Evolutionary conservation across 345 rosid species (phyloP), one percentile per base, ranked within the genome.

Genomic region (Turritis glabra): DNA sequence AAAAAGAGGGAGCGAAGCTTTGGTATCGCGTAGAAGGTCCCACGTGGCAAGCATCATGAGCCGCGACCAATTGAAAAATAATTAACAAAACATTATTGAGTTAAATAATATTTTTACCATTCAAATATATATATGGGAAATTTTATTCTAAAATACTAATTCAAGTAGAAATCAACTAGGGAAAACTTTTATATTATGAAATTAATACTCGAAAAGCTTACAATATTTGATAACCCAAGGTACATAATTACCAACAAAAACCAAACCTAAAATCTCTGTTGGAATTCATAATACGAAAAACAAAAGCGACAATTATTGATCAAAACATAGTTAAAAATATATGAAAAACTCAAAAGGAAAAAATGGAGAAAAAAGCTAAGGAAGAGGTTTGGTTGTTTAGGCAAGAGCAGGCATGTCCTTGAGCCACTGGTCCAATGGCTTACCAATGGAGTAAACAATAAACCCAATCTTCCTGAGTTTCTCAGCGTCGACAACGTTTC

Each of bases 321-420:
- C 61, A 78, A 64, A 77, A 23, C 38, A 65, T 23, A 30, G 60
- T 54, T 59, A 56, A 58, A 57, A 29, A 61, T 65, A 63, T 59
- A 65, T 59, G 75, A 72, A 46, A 76, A 74, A 68, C 80, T 79
- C 32, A 47, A 7, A 65, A 69, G 29, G 21, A 44, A 30, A 66
- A 38, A 46, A 38, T 27, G n/a, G 51, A 33, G 13, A 57, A 23
- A 69, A 60, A 54, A 17, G 72, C 72, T 40, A 70, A 35, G 41
- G 61, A 57, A 51, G 15, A 72, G 50, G 59, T 18, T 68, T 53
- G 58, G 51, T 69, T 61, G 57, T 10, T 71, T 83, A 93, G 67
- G 89, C 93, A 67, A 92, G 81, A 62, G 93, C 91, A 73, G 98
- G 98, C 98, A 93, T 84, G 85, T 93, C 98, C 87, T 90, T 89